phyloP scores from a whole-genome alignment of 805 yeast species.

The Monosporozyma servazzii region DNA sequence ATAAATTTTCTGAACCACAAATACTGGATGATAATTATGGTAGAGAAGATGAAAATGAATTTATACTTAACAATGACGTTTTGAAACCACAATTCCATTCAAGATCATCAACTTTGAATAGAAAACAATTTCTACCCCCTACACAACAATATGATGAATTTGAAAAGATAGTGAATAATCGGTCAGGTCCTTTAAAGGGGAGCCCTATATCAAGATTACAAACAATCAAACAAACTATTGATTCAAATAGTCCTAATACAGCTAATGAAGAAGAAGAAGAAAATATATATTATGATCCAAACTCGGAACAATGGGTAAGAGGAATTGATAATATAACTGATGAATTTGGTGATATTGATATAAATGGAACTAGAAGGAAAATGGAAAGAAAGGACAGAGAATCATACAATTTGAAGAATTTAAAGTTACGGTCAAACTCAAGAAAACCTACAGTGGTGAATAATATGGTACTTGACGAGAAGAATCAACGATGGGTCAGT shows the following conservation, averaged over 20 bases:
- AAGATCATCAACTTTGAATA: conserved; percentile 10
- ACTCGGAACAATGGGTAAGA: conserved; percentile 23
- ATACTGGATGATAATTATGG: conserved; percentile 1
- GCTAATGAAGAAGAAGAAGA: conserved; percentile 11
- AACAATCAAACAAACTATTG: conserved; percentile 29
- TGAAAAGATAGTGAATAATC: neutral
- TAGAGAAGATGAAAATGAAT: conserved; percentile 9
- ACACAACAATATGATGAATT: neutral
- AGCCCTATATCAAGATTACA: conserved; percentile 15
- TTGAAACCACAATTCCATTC: conserved; percentile 21
- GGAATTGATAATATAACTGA: conserved; percentile 23
- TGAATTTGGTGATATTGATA: conserved; percentile 15
- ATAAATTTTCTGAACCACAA: neutral
- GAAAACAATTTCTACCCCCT: neutral
- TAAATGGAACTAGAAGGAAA: conserved; percentile 8
- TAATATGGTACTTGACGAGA: conserved; percentile 28
- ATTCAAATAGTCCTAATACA: conserved; percentile 26
- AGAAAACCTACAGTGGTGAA: conserved; percentile 23
- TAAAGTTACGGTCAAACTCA: conserved; percentile 6
- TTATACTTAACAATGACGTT: conserved; percentile 18
- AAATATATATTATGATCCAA: conserved; percentile 24
- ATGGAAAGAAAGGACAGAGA: neutral
- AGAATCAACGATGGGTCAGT: conserved; percentile 27
- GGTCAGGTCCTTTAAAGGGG: neutral
- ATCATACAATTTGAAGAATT: conserved; percentile 4